phyloP scores from a whole-genome alignment of 83 land plant species.

The Picea abies region DNA sequence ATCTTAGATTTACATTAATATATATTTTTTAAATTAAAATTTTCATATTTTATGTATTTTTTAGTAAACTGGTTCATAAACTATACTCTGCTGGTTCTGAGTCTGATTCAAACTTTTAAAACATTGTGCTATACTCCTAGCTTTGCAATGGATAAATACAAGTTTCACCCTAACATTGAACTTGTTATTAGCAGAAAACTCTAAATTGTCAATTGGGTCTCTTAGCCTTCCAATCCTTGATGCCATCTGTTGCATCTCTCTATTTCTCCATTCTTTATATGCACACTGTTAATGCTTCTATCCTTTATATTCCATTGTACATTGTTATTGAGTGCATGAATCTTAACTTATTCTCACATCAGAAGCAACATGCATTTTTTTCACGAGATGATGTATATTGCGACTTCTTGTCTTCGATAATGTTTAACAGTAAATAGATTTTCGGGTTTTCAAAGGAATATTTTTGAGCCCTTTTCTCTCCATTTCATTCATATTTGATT shows the following conservation, averaged over 20 bases:
- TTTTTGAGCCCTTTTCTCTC: background rate
- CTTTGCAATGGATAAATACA: background rate
- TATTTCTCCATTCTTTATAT: background rate
- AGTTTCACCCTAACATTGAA: background rate
- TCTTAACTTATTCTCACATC: background rate
- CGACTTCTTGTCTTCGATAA: background rate
- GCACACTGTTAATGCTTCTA: background rate
- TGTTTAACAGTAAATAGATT: background rate
- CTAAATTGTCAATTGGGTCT: background rate
- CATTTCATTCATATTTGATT: background rate
- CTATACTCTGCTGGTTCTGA: background rate
- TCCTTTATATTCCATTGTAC: background rate
- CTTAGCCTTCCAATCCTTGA: background rate
- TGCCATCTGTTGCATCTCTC: background rate
- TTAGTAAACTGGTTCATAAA: too few relatives aligned
- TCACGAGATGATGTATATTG: background rate
- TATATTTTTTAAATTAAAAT: too few relatives aligned
- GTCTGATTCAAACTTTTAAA: background rate
- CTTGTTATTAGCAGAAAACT: background rate
- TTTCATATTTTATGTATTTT: too few relatives aligned
- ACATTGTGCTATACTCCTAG: too few relatives aligned
- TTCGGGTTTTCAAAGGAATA: background rate
- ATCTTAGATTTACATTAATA: too few relatives aligned
- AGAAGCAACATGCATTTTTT: background rate
- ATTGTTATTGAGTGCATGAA: background rate